These are phyloP conservation scores for Talaromyces liani DNA, from an alignment of 495 filamentous ascomycete genomes.

Conservation along the genomic window DNA sequence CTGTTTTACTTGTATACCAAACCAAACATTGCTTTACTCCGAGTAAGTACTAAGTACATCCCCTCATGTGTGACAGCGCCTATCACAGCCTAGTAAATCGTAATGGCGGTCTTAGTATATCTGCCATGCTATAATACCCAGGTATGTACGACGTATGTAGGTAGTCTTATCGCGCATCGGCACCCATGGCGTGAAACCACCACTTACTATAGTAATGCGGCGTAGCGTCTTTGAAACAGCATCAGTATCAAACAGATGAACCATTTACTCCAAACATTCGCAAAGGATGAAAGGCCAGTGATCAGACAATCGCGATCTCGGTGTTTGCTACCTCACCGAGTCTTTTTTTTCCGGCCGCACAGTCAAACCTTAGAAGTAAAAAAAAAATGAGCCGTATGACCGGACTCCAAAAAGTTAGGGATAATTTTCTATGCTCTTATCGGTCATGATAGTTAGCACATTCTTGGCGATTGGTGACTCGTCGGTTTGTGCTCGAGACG, in stretches of 20 bases:
- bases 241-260: background rate
- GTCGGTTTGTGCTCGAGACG: background rate
- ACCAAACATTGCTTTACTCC: background rate
- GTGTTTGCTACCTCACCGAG: background rate
- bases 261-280: background rate
- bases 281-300: background rate
- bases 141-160: background rate
- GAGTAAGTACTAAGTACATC: background rate
- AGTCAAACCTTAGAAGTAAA: background rate
- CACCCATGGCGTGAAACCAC: background rate
- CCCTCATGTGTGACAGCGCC: background rate
- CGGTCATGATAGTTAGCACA: background rate
- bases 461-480: background rate
- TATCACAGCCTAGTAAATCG: background rate
- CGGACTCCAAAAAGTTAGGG: background rate
- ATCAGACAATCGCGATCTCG: background rate
- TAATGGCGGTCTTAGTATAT: background rate
- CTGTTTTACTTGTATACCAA: background rate
- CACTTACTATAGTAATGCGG: background rate
- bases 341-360: background rate
- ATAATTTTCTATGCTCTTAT: background rate
- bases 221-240: background rate
- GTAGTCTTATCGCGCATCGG: background rate
- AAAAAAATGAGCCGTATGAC: background rate
- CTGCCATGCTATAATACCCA: background rate